These are phyloP conservation scores for Discostella pseudostelligera DNA, from an alignment of 108 stramenopile genomes.

Conservation along the genomic window DNA sequence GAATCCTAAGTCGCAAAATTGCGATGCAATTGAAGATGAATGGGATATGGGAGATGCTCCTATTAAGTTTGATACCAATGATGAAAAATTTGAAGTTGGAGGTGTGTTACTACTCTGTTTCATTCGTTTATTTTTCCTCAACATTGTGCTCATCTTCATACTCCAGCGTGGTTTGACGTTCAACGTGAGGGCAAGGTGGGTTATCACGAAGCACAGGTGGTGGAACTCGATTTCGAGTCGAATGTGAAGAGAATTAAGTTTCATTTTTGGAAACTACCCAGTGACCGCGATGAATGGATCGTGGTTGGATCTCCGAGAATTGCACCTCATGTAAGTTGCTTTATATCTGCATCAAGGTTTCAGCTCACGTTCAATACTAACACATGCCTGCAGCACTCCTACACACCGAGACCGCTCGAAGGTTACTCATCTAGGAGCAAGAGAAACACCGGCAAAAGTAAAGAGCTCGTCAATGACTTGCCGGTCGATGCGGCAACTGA, in stretches of 20 bases:
- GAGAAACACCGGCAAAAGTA: constrained; percentile 16
- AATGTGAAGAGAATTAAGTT: constrained; percentile 63
- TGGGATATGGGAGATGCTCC: constrained; percentile 72
- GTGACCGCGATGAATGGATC: constrained; percentile 71
- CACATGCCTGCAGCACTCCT: constrained; percentile 26
- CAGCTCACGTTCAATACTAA: not conserved
- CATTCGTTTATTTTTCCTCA: constrained; percentile 1
- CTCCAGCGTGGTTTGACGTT: constrained; percentile 77
- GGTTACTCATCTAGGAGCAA: constrained; percentile 31
- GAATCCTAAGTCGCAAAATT: constrained; percentile 62
- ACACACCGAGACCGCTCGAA: constrained; percentile 35
- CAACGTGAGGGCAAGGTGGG: constrained; percentile 60
- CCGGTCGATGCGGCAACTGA: not conserved
- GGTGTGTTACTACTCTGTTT: constrained; percentile 21
- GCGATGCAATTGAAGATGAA: constrained; percentile 78
- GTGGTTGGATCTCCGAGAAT: constrained; percentile 67
- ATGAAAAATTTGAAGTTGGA: constrained; percentile 40
- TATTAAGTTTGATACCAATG: constrained; percentile 38
- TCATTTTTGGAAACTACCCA: constrained; percentile 56
- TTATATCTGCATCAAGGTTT: not conserved
- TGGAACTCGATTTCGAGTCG: constrained; percentile 59
- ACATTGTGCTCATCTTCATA: not conserved
- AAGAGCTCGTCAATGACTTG: not conserved
- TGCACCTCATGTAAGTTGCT: constrained; percentile 48
- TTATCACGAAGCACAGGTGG: constrained; percentile 59